phyloP scores from a whole-genome alignment of 2,329 filamentous ascomycete species.

The Domatiomyces globalis region DNA sequence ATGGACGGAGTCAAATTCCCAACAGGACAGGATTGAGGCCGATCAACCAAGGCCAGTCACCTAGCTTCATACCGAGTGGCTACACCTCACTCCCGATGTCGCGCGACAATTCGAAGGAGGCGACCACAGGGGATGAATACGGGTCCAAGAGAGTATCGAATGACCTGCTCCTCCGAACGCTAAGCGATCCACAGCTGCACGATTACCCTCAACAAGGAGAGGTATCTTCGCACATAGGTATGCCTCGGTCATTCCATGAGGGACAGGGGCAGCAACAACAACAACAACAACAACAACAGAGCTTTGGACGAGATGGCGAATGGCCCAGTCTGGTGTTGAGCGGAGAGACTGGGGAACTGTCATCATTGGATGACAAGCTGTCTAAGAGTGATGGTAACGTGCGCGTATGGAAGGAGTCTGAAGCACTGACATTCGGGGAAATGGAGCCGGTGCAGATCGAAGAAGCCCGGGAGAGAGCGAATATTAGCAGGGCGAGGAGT shows the following conservation, averaged over 20 bases:
- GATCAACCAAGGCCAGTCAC: constrained; percentile 1
- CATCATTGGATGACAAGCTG: not conserved
- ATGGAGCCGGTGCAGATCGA: constrained; percentile 11
- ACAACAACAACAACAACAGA: not conserved
- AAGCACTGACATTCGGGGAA: constrained; percentile 6
- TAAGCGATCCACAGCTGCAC: not conserved
- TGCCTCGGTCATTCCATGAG: constrained; percentile 3
- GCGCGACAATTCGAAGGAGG: constrained; percentile 19
- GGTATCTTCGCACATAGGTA: constrained; percentile 4
- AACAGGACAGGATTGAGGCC: not conserved
- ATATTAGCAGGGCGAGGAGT: constrained; percentile 1
- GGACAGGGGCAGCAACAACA: not conserved
- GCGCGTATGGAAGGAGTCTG: constrained; percentile 1
- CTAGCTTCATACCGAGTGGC: constrained; percentile 13
- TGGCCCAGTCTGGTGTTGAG: not conserved
- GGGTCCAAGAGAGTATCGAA: constrained; percentile 6
- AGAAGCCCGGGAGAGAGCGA: constrained; percentile 5
- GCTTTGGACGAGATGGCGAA: not conserved
- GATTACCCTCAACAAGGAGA: not conserved
- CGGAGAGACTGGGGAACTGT: not conserved
- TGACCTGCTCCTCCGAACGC: constrained; percentile 7
- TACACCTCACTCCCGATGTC: constrained; percentile 22
- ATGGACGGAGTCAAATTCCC: not conserved
- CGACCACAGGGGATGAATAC: constrained; percentile 10
- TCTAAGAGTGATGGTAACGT: constrained; percentile 2